Percentiles rank a stretch among this genome's conserved stretches.
Conservation (phyloP, 441 rosid genomes). For the Viola pubescens region DNA sequence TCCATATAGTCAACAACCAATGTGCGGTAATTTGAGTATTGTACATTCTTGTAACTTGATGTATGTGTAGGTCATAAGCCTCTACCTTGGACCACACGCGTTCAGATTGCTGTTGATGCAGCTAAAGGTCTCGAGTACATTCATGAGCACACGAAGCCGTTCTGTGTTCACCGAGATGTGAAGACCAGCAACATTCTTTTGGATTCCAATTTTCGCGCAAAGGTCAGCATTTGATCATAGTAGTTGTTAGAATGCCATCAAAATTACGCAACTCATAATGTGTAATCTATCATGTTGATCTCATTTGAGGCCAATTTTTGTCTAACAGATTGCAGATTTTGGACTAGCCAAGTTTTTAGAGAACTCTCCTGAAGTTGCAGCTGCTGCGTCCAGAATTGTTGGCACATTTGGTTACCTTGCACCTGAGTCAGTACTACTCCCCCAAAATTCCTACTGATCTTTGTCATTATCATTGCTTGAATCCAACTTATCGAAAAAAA, state of each 20-base stretch:
- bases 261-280: too few species aligned
- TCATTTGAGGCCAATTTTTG: constrained; percentile 1
- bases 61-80: constrained; percentile 20
- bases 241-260: not conserved
- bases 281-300: not conserved
- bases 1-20: not conserved
- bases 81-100: constrained; percentile 22
- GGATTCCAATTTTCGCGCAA: constrained; percentile 27
- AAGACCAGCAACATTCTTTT: constrained; percentile 33
- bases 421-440: constrained; percentile 22
- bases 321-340: constrained; percentile 28
- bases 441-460: not conserved
- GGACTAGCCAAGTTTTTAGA: constrained; percentile 27
- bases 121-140: constrained; percentile 32
- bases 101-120: constrained; percentile 27
- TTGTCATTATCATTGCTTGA: not conserved
- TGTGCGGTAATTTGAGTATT: not conserved
- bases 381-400: constrained; percentile 26
- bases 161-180: constrained; percentile 27
- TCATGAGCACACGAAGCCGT: constrained; percentile 25
- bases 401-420: constrained; percentile 37
- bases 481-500: not conserved
- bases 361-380: constrained; percentile 21
- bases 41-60: not conserved
- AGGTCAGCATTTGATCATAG: constrained; percentile 16